Evolutionary conservation across 2,329 filamentous ascomycete species (phyloP).

Genomic region (Colletotrichum zoysiae): DNA sequence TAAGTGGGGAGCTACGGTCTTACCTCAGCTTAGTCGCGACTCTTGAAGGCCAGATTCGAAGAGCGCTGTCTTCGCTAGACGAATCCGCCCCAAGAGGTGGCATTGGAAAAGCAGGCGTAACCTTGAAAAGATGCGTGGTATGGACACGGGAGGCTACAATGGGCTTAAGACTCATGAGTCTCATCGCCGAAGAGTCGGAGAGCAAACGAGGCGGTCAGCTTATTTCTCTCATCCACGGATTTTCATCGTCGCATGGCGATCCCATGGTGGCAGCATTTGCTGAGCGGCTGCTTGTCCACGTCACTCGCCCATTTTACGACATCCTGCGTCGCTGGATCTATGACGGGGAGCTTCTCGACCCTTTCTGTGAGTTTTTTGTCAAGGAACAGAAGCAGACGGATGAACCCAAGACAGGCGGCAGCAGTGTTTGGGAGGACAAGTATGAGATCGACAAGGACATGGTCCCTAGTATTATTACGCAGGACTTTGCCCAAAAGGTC

Average conservation of each 20-base stretch:
- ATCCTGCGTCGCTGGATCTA: slow-evolving; percentile 98
- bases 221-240: slow-evolving; percentile 92
- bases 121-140: slow-evolving; percentile 92
- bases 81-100: slow-evolving; percentile 75
- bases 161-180: slow-evolving; percentile 90
- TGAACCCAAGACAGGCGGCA: slow-evolving; percentile 56
- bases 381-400: slow-evolving; percentile 77
- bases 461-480: slow-evolving; percentile 93
- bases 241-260: slow-evolving; percentile 93
- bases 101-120: slow-evolving; percentile 89
- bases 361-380: slow-evolving; percentile 95
- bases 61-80: slow-evolving; percentile 81
- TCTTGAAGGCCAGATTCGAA: slow-evolving; percentile 89
- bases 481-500: slow-evolving; percentile 95
- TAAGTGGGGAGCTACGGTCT: slow-evolving; percentile 85
- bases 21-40: slow-evolving; percentile 94
- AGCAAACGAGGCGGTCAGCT: slow-evolving; percentile 88
- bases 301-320: slow-evolving; percentile 95
- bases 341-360: slow-evolving; percentile 96
- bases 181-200: slow-evolving; percentile 92
- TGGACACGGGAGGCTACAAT: slow-evolving; percentile 99
- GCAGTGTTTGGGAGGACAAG: slow-evolving; percentile 98
- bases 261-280: slow-evolving; percentile 95
- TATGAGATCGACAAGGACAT: slow-evolving; percentile 88
- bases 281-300: slow-evolving; percentile 85